These are phyloP conservation scores for Brasenia schreberi DNA, from an alignment of 164 flowering plant genomes.

Conservation along the genomic window DNA sequence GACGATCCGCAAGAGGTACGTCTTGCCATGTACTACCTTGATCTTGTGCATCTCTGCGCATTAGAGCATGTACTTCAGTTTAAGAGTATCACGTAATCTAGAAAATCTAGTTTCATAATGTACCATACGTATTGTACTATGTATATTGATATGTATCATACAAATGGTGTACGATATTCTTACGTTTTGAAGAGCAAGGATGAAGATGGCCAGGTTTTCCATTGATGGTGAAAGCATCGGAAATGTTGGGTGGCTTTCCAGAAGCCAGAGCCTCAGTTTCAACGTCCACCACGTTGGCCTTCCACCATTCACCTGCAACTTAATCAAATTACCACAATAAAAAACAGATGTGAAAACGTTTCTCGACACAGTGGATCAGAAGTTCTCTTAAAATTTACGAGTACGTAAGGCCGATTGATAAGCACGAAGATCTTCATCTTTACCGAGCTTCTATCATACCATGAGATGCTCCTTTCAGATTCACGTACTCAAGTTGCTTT, in stretches of 20 bases:
- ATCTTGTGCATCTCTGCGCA: constrained; percentile 32
- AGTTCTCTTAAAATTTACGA: background rate
- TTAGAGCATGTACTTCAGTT: no score
- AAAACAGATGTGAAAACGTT: background rate
- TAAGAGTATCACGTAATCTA: background rate
- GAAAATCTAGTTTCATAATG: no score
- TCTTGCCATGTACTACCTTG: constrained; percentile 39
- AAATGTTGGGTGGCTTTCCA: constrained; percentile 26
- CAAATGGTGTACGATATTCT: constrained; percentile 1
- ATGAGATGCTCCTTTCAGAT: no score
- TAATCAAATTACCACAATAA: background rate
- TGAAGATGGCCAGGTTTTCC: constrained; percentile 59
- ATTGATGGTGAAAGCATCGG: constrained; percentile 72
- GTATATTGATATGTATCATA: no score
- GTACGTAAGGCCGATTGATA: no score
- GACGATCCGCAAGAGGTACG: constrained; percentile 62
- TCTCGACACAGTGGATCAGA: background rate
- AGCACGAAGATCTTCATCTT: no score
- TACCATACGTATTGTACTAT: no score
- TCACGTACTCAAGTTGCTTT: no score
- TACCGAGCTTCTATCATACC: no score
- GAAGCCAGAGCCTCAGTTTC: constrained; percentile 20
- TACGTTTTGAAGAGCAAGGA: constrained; percentile 37
- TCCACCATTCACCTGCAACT: constrained; percentile 71
- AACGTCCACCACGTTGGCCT: constrained; percentile 48